Base-by-base conservation (phyloP, 805 yeast species). In the Saccharomycopsis selenospora region DNA sequence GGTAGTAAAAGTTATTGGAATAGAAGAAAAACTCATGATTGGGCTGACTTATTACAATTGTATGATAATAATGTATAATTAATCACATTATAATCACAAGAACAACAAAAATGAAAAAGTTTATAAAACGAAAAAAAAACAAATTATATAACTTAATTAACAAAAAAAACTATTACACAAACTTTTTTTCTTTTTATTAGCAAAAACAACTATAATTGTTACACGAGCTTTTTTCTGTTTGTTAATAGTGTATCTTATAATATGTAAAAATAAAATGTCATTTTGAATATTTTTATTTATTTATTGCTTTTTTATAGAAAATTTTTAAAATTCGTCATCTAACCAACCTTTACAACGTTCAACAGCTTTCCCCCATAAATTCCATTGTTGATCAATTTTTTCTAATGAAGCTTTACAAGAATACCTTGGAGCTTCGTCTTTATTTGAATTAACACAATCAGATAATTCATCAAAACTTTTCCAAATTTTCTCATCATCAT, bases 291-390 rank as follows among this genome's bases (percentile, higher is more conserved):
- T n/a, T n/a, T n/a, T n/a, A n/a, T n/a, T n/a, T n/a, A n/a, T n/a
- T n/a, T n/a, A n/a, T n/a, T n/a, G n/a, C n/a, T n/a, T n/a, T n/a
- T n/a, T n/a, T n/a, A n/a, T n/a, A n/a, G n/a, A n/a, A n/a, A n/a
- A n/a, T n/a, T n/a, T 5, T 14, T 5, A 33, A 7, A 10, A 33
- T 17, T 33, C 38, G 24, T 48, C 48, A 36, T 59, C 61, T 52
- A 85, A 69, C 98, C 98, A 90, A 41, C 88, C 90, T 53, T 68
- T 75, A 26, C 95, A 83, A 59, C 95, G 75, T 58, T 77, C 80
- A 18, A 90, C 79, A 2, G 95, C 98, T 41, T 77, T 74, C 61
- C 85, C 86, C 98, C 98, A 90, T 55, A 82, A 68, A 45, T 68
- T 69, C 85, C 91, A 85, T 56, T 66, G 66, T 56, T 68, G 72